Evolutionary conservation across 2,329 filamentous ascomycete genomes (phyloP), one percentile per base, ranked within the genome.

Genomic region (Pyricularia sp.): DNA sequence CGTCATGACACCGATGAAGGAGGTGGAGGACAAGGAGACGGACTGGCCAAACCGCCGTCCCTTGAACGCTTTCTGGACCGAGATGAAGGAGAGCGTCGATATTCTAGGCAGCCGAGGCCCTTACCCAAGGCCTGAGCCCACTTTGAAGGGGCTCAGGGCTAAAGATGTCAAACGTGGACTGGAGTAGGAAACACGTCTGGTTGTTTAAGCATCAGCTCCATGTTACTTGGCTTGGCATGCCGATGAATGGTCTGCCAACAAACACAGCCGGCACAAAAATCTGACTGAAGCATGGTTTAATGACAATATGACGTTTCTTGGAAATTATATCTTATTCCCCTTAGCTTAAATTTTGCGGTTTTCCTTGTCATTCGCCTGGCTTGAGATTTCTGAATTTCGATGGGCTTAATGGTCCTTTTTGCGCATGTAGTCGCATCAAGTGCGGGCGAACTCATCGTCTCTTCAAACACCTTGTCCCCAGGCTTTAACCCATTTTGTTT

Each of bases 1-100:
- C 11, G 88, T 94, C n/a, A 97, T 98, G 78, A 90, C 88, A 10
- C 84, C 91, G 0, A 92, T 98, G 86, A 86, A 89, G 74, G 85
- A 87, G 63, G 85, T 98, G 10, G 95, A 98, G 82, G 87, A 88
- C 73, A 86, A 88, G 28, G 92, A 94, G 75, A 98, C 95, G 4
- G 94, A 99, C 81, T 99, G 95, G 95, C 87, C 89, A 72, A 93
- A 96, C 78, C 85, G 95, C 67, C 85, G 95, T 67, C 94, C 95
- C 65, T 92, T 88, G 80, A 81, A 88, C 68, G 92, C 95, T 73
- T 94, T 93, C 82, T 99, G 95, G 95, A 82, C 92, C 74, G 84
- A 84, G 66, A 82, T 97, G 78, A 92, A 93, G 79, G 84, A 90
- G 66, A 88, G 93, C 31, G 94, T 97, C 2, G 92, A 99, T 77